Evolutionary conservation across 2,329 filamentous ascomycete genomes (phyloP), one percentile per base, ranked within the genome.

Genomic region (Colletotrichum falcatum): DNA sequence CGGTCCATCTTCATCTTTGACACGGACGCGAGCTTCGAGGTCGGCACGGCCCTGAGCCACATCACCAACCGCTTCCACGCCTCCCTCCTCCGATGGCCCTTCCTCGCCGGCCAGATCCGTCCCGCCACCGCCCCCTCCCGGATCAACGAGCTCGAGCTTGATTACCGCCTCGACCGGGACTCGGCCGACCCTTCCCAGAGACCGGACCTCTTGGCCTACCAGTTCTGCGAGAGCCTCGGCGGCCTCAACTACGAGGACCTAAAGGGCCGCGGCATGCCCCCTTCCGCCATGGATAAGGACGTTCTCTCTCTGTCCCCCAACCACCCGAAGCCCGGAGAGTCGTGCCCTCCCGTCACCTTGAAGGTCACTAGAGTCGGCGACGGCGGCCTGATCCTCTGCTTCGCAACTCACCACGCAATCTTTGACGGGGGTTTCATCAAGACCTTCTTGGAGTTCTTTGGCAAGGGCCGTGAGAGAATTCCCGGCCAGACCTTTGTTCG

Each of bases 341-440:
- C 33, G 2, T 70, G 61, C 11, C 69, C 69, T 11, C 60, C 66
- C 3, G 39, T 71, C 14, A 71, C 69, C 0, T 12, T 71, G 2
- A 64, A 65, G 44, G 8, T 70, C 3, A 65, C 65, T 0, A 55
- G 59, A 16, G 23, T 65, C 20, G 6, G 9, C 42, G 30, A 18
- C 0, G 60, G 39, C 3, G 69, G 69, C 0, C 28, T 71, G 5
- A 61, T 71, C 1, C 30, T 65, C 4, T 71, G 77, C 74, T 83
- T 83, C 74, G 83, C 81, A 26, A 83, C 81, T 5, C 81, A 82
- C 16, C 80, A 79, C 9, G 77, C 78, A 9, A 81, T 80, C 74
- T 78, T 78, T 14, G 69, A 71, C 2, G 60, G 65, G 0, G 46
- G 65, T 0, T 70, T 71, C 23, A 61, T 71, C 61, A 59, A 46